Conservation (phyloP, 1,139 yeast species). For the Geotrichum restrictum region DNA sequence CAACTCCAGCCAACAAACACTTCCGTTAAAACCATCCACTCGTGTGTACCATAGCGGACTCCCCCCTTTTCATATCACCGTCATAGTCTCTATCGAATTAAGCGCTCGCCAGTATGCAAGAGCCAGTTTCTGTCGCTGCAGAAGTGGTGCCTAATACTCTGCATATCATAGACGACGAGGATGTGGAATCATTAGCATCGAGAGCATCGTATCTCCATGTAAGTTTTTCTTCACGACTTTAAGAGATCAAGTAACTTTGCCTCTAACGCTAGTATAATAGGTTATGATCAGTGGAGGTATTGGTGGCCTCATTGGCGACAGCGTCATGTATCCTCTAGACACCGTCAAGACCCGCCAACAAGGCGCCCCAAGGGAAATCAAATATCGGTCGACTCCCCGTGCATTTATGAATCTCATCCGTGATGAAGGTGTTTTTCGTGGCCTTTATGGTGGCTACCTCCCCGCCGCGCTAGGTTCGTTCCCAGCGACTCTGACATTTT, state of each 20-base stretch:
- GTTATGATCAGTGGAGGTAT: conserved; percentile 70
- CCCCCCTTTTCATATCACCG: too few relatives aligned
- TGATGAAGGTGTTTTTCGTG: conserved; percentile 82
- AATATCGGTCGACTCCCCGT: conserved; percentile 59
- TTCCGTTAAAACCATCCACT: too few relatives aligned
- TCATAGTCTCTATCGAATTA: too few relatives aligned
- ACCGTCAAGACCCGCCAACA: conserved; percentile 97
- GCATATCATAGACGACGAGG: conserved; percentile 9
- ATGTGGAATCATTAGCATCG: conserved; percentile 20
- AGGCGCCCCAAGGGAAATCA: conserved; percentile 67
- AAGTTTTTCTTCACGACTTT: not conserved
- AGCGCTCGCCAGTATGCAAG: conserved; percentile 9
- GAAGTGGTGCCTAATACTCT: not conserved
- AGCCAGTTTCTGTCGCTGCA: not conserved
- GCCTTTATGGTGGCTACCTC: conserved; percentile 85
- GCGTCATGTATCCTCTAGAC: conserved; percentile 90
- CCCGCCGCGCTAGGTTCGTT: conserved; percentile 85
- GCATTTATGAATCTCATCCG: conserved; percentile 69
- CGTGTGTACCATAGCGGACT: too few relatives aligned
- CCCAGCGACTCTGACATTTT: conserved; percentile 90
- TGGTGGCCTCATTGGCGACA: conserved; percentile 92
- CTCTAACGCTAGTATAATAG: conserved; percentile 1
- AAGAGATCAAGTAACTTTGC: not conserved
- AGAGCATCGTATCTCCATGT: conserved; percentile 19
- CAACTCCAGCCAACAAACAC: too few relatives aligned